Evolutionary conservation across 805 yeast genomes (phyloP).

Genomic region (Millerozyma acaciae): DNA sequence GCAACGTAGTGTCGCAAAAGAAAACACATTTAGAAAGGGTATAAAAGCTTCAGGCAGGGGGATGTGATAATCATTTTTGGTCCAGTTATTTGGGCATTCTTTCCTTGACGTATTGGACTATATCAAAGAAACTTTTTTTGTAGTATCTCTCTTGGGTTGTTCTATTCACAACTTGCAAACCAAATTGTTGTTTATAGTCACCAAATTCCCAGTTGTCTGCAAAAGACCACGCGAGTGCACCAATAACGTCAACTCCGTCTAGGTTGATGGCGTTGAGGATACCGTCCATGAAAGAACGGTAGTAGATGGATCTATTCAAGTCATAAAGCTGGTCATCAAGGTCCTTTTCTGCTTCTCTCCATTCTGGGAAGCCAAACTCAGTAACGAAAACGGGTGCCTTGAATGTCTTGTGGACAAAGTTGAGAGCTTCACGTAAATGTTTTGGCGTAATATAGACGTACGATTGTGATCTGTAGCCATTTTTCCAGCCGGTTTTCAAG

Average conservation of each 20-base stretch:
- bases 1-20: too few species aligned
- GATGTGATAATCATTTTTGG: too few species aligned
- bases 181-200: constrained; percentile 18
- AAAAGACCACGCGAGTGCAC: constrained; percentile 30
- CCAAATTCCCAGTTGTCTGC: constrained; percentile 34
- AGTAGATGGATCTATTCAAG: constrained; percentile 24
- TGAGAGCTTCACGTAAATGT: constrained; percentile 22
- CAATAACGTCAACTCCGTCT: constrained; percentile 25
- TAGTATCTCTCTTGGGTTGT: constrained; percentile 22
- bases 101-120: constrained; percentile 10
- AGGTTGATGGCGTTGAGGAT: constrained; percentile 19
- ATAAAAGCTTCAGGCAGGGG: too few species aligned
- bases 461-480: constrained; percentile 19
- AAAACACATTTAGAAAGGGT: too few species aligned
- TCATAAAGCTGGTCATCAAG: constrained; percentile 24
- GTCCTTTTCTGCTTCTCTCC: constrained; percentile 23
- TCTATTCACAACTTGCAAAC: constrained; percentile 23
- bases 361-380: constrained; percentile 33
- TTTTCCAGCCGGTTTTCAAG: constrained; percentile 16
- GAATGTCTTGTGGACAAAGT: constrained; percentile 20
- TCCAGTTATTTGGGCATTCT: too few species aligned
- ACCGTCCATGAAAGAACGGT: constrained; percentile 22
- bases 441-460: constrained; percentile 20
- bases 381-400: constrained; percentile 23
- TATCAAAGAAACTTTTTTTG: constrained; percentile 19